Base-by-base conservation (phyloP, 805 yeast species). In the Wickerhamomyces chaumierensis region DNA sequence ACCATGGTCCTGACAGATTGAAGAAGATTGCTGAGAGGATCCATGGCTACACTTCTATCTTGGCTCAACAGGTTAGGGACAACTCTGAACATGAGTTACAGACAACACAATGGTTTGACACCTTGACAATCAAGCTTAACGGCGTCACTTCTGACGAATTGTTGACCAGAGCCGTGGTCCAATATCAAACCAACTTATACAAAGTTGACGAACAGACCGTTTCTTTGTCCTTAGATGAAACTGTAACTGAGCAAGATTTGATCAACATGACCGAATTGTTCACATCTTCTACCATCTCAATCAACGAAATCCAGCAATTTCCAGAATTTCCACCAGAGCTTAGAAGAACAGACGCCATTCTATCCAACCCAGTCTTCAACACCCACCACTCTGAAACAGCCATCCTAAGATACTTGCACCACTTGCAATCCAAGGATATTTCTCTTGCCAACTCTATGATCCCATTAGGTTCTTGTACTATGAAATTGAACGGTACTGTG, bases 391-490 rank as follows among this genome's bases (percentile, higher is more conserved):
- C 95, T 7, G 98, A 92, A 64, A 92, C 98, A 23, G 79, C 95
- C 37, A 81, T 92, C 82, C 69, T 92, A 48, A 76, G 98, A 57
- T 92, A 92, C 63, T 64, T 92, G 51, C 92, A 86, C 55, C 71
- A 73, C 42, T 67, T 92, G 39, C 97, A 92, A 63, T 61, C 74
- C 42, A 86, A 83, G 62, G 98, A 92, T 64, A 67, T 92, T 43
- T 90, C 97, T 0, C 69, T 92, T 42, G 96, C 97, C 11, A 82
- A 87, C 55, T 83, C 96, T 5, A 92, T 92, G 98, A 92, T 92
- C 45, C 94, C 98, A 18, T 71, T 92, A 45, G 98, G 98, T 19
- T 85, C 96, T 7, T 92, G 98, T 68, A 92, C 98, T 16, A 92
- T 92, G 98, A 92, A 92, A 61, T 71, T 92, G 54, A 92, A 92